Percentiles rank a stretch among this genome's conserved stretches.
These are phyloP conservation scores for Penicillium vulpinum DNA, from an alignment of 2,329 filamentous ascomycete genomes.

Conservation along the genomic window DNA sequence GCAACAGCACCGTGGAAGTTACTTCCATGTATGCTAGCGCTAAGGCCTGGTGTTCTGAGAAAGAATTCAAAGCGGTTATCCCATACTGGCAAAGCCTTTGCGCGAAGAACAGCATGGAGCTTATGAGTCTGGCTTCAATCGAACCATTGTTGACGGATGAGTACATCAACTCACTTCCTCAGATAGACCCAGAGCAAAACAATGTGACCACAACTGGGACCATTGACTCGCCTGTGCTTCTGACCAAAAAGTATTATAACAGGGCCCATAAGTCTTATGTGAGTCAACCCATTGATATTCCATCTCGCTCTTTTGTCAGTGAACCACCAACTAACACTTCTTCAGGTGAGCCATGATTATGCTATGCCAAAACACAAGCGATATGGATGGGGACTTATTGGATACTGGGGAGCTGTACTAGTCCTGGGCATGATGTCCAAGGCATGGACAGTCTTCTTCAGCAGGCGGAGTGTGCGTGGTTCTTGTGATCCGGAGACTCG, in stretches of 20 bases:
- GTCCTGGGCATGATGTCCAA: conserved; percentile 9
- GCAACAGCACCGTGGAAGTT: background rate
- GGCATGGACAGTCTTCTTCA: background rate
- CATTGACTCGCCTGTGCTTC: background rate
- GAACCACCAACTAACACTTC: background rate
- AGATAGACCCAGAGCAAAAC: background rate
- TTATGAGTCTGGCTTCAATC: conserved; percentile 1
- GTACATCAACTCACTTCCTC: background rate
- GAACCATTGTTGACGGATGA: background rate
- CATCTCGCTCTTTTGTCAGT: background rate
- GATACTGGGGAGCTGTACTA: conserved; percentile 17
- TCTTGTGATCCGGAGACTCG: background rate
- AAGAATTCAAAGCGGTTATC: background rate
- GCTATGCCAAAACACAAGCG: conserved; percentile 11
- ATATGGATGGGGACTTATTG: conserved; percentile 17
- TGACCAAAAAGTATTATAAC: background rate
- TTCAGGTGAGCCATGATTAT: conserved; percentile 16
- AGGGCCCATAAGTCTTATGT: background rate
- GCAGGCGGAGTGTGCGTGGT: background rate
- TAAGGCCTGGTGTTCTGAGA: background rate
- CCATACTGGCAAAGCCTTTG: conserved; percentile 4
- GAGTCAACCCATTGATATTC: background rate
- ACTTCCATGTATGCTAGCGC: conserved; percentile 9
- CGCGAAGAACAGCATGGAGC: background rate
- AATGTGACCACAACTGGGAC: background rate